Base-by-base conservation (phyloP, 1,139 yeast species). In the Geotrichum candidum region DNA sequence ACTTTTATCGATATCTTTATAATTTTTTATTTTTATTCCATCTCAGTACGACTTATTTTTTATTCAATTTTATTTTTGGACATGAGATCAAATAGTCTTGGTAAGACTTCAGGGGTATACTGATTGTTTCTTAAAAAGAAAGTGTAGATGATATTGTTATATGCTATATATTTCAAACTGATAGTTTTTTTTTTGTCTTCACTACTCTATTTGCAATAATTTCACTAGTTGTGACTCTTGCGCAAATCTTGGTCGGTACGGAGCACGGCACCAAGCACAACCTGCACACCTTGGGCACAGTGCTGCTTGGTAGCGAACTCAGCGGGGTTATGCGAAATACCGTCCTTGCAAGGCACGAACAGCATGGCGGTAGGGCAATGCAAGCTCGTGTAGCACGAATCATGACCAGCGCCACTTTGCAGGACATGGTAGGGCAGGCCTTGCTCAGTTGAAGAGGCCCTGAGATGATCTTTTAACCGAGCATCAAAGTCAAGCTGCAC, bases 391-490 rank as follows among this genome's bases (percentile, higher is more conserved):
- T 82, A 79, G 67, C 90, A 85, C 2, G 88, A 83, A 69, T 87
- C 92, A 69, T 87, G 91, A 23, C 89, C 90, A 3, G 90, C 90
- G 46, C 91, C 91, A 67, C 87, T 83, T 55, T 81, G 80, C 58
- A 87, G 83, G 46, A 76, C 78, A 62, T 78, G 73, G 38, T 77
- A 74, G 25, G 78, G 71, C 4, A 84, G 84, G 63, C 80, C 82
- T 35, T 83, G 70, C 51, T 78, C 82, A 29, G 71, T 65, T 0
- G 90, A 85, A 18, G 87, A 77, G 41, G 78, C 76, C 54, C 76
- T 73, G 18, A 86, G 85, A 64, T 85, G 79, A 1, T 75, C 72
- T 59, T 84, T 77, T 68, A 86, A 80, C 4, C 76, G 75, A 15
- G 78, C 69, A 68, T 84, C 76, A 72, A 87, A 87, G 58, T 80